Base-by-base conservation (phyloP, 2,329 filamentous ascomycete species). In the Sporothrix protearum region DNA sequence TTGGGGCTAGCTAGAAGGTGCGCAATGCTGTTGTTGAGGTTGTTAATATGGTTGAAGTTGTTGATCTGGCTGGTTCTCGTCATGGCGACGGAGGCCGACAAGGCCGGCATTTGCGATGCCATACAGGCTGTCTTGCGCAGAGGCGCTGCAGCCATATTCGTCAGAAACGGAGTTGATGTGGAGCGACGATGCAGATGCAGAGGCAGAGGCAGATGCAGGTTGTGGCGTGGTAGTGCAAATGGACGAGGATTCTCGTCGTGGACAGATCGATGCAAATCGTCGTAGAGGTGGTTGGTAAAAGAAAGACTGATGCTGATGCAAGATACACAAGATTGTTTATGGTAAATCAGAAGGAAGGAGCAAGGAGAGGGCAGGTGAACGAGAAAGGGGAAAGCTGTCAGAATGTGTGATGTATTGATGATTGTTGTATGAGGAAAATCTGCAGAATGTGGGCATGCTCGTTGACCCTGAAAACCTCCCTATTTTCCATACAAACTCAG, bases 1-100 rank as follows among this genome's bases (percentile, higher is more conserved):
- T 84, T 86, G 84, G 85, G 85, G 84, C 80, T 85, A 82, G 83
- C 79, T 73, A 71, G 70, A 72, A 55, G 66, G 72, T 69, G 66
- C 59, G 47, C 22, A 68, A 73, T 76, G 73, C 53, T 64, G 10
- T 22, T 67, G 57, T 70, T 67, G 39, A 45, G 19, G 68, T 36
- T 51, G 69, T 57, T 71, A 47, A 33, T 71, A 2, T 19, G 33
- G 22, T 55, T 70, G 33, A 33, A n/a, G n/a, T 10, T 14, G 45
- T 25, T 47, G 45, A 53, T 49, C 33, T 14, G 7, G 45, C n/a
- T 47, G 51, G 39, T 55, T 51, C 3, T 68, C 68, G 73, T 71
- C 73, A 68, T 71, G 16, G 53, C 14, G 45, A 57, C 68, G 14
- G 55, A 45, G 66, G 30, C 33, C n/a, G 42, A 19, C 16, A 28